phyloP scores from a whole-genome alignment of 2,329 filamentous ascomycete genomes.

The Cladosporium velox region DNA sequence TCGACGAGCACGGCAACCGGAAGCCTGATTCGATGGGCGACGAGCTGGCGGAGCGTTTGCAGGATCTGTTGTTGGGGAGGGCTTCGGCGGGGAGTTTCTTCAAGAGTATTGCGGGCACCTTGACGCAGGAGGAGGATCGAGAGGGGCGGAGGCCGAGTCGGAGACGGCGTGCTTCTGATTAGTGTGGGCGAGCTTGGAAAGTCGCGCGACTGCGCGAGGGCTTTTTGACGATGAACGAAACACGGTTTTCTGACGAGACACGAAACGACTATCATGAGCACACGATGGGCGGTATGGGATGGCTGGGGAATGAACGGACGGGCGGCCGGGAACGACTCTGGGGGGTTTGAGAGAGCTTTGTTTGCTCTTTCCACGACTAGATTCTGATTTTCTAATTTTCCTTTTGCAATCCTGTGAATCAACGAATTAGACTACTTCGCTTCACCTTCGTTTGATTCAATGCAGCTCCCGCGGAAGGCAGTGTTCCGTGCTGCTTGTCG shows the following conservation, averaged over 20 bases:
- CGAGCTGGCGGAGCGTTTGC: constrained; percentile 16
- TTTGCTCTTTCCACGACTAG: not conserved
- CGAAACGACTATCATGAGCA: not conserved
- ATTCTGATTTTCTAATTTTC: not conserved
- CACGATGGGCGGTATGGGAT: not conserved
- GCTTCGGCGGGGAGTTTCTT: constrained; percentile 15
- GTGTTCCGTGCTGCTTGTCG: not conserved
- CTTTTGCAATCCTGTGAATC: not conserved
- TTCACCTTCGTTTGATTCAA: not conserved
- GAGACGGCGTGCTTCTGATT: constrained; percentile 9
- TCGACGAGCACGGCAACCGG: constrained; percentile 39
- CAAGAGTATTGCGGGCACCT: constrained; percentile 11
- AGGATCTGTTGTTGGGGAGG: constrained; percentile 18
- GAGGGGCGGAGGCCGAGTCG: constrained; percentile 3
- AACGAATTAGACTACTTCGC: not conserved
- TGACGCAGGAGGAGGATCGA: not conserved
- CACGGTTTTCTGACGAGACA: not conserved
- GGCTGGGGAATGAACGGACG: not conserved
- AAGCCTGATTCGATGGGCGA: constrained; percentile 32
- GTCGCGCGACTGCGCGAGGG: not conserved
- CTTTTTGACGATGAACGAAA: not conserved
- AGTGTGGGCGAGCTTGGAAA: not conserved
- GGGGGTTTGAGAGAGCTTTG: not conserved
- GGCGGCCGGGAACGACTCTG: not conserved
- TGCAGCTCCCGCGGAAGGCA: not conserved